Conservation (phyloP, 192 early-diverging fungal genomes). For the Coemansia sp. region DNA sequence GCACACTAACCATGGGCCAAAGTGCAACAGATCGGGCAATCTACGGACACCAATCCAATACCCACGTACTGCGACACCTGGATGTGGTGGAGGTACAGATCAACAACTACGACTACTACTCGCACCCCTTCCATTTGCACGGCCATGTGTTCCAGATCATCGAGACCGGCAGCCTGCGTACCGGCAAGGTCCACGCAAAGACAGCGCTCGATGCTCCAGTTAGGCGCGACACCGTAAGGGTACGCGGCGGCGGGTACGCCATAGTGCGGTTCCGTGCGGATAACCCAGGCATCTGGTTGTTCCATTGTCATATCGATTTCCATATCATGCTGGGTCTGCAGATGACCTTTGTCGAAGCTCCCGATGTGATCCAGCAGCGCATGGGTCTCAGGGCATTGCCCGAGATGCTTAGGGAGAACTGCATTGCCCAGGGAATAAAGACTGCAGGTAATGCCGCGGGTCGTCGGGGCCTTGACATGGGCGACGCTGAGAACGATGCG, state of each 20-base stretch:
- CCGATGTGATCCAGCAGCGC: constrained; percentile 58
- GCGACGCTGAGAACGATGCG: constrained; percentile 42
- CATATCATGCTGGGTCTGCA: constrained; percentile 69
- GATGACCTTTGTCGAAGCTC: constrained; percentile 70
- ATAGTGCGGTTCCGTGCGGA: constrained; percentile 73
- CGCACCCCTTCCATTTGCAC: constrained; percentile 84
- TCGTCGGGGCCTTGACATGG: constrained; percentile 60
- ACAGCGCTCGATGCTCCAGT: constrained; percentile 13
- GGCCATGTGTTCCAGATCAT: constrained; percentile 83
- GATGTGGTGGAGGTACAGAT: constrained; percentile 66
- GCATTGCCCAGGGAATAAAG: constrained; percentile 61
- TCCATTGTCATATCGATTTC: constrained; percentile 76
- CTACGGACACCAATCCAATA: constrained; percentile 64
- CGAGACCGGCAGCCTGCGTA: constrained; percentile 55
- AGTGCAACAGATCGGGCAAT: constrained; percentile 49
- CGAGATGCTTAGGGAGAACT: constrained; percentile 59
- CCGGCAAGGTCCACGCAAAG: constrained; percentile 34
- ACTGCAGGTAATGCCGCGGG: constrained; percentile 71
- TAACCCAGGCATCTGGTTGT: constrained; percentile 82
- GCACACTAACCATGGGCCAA: constrained; percentile 61
- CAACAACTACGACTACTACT: constrained; percentile 72
- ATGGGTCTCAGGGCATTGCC: constrained; percentile 47
- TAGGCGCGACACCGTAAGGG: constrained; percentile 67
- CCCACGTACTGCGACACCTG: constrained; percentile 64
- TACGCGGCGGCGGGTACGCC: constrained; percentile 63